Evolutionary conservation across 75 land plant genomes (phyloP).

Genomic region (Sequoia sempervirens): DNA sequence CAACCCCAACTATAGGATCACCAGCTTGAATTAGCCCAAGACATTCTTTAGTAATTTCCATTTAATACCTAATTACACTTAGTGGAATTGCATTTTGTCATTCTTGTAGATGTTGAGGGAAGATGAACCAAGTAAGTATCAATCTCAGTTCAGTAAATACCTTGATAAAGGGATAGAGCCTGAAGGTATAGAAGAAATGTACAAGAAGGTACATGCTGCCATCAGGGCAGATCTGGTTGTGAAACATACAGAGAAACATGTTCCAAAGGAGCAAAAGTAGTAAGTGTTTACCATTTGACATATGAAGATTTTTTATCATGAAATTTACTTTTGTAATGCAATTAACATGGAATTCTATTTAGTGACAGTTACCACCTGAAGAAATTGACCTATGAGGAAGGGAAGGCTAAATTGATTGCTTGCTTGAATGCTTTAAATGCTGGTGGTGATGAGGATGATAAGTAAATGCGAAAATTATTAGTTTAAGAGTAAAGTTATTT

Average conservation of each 20-base stretch:
- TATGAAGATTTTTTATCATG: not conserved
- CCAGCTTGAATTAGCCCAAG: too few species aligned
- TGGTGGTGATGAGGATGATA: constrained; percentile 42
- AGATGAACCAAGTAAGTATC: constrained; percentile 89
- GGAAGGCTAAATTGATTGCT: constrained; percentile 64
- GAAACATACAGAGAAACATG: constrained; percentile 58
- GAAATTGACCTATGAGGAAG: constrained; percentile 74
- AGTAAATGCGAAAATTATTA: not conserved
- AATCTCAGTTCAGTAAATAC: constrained; percentile 75
- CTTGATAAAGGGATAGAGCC: constrained; percentile 74
- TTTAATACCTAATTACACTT: too few species aligned
- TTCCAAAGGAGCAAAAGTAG: constrained; percentile 64
- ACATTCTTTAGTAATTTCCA: too few species aligned
- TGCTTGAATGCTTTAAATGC: constrained; percentile 66
- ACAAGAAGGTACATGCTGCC: constrained; percentile 94
- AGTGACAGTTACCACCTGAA: constrained; percentile 55
- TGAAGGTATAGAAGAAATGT: constrained; percentile 68
- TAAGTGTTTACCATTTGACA: constrained; percentile 4
- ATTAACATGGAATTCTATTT: not conserved
- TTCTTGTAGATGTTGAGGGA: constrained; percentile 59
- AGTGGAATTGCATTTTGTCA: too few species aligned
- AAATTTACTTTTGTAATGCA: not conserved
- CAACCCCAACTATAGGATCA: too few species aligned
- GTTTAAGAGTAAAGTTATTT: not conserved
- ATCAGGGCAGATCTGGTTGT: constrained; percentile 78